Evolutionary conservation across 2,329 filamentous ascomycete species (phyloP).

Genomic region (Neofusicoccum laricinum): DNA sequence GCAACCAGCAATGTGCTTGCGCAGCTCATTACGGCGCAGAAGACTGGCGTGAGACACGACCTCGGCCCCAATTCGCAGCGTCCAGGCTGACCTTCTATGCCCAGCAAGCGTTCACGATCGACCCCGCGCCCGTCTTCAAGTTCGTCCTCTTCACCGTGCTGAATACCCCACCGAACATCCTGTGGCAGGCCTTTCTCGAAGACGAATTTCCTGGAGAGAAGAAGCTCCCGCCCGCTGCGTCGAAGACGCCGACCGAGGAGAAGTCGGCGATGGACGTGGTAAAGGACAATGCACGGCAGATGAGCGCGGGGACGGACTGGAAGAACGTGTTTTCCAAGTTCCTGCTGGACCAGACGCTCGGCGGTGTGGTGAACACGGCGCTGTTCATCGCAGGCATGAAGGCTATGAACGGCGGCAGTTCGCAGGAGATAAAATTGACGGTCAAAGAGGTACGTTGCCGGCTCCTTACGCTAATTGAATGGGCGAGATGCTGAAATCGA

Average conservation of each 20-base stretch:
- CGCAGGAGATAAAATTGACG: constrained; percentile 17
- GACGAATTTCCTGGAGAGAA: constrained; percentile 63
- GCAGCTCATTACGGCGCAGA: constrained; percentile 65
- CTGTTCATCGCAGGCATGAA: constrained; percentile 61
- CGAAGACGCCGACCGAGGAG: constrained; percentile 21
- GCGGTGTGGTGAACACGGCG: constrained; percentile 63
- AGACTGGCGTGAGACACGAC: constrained; percentile 50
- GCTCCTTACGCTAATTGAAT: neutral
- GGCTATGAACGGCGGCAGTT: constrained; percentile 36
- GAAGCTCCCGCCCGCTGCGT: constrained; percentile 8
- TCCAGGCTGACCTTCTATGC: constrained; percentile 15
- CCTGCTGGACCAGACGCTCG: constrained; percentile 65
- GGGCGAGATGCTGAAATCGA: neutral
- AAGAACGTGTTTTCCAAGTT: constrained; percentile 67
- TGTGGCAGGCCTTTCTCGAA: constrained; percentile 83
- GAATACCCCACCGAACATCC: constrained; percentile 76
- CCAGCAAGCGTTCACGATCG: constrained; percentile 60
- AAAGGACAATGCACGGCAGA: constrained; percentile 35
- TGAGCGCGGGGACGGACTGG: constrained; percentile 30
- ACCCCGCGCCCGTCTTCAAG: constrained; percentile 68
- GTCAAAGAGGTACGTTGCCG: constrained; percentile 21
- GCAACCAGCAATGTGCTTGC: constrained; percentile 70
- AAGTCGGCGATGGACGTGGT: constrained; percentile 27
- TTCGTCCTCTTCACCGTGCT: constrained; percentile 73
- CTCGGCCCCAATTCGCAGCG: neutral